Base-by-base conservation (phyloP, 352 stramenopile species). In the Blastocystis hominis region DNA sequence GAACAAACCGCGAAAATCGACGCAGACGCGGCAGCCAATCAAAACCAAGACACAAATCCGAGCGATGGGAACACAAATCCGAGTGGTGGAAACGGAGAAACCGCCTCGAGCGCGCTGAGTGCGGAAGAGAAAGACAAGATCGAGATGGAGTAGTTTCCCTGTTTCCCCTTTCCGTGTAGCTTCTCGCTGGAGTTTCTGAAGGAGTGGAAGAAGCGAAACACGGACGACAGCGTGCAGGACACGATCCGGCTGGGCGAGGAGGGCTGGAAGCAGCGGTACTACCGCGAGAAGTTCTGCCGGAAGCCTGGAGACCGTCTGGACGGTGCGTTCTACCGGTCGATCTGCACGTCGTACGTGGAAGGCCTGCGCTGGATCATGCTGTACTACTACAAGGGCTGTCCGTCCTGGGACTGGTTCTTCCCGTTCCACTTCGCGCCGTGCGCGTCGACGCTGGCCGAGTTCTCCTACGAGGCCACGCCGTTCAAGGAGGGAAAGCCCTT, bases 371-470 rank as follows among this genome's bases (percentile, higher is more conserved):
- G 97, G 97, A 96, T 99, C 13, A 98, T 99, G 94, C 94, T 94
- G 80, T 99, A 99, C 90, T 99, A 99, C 90, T 99, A 99, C 91
- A 89, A 92, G 55, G 97, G 97, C 0, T 95, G 94, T 76, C 92
- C 93, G 66, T 98, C 93, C 3, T 99, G 97, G 97, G 94, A 94
- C 38, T 99, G 96, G 96, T 99, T 96, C 89, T 99, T 97, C 89
- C 96, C 96, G 2, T 98, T 98, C 89, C 97, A 99, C 90, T 99
- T 99, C 89, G 95, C 96, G 7, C 97, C 96, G 1, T 98, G 99
- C 92, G 92, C 97, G 17, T 98, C 94, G 0, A 97, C 99, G 91
- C 91, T 99, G 54, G 95, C 88, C 87, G 75, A 53, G 30, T 46
- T 72, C 30, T 10, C 56, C 40, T 91, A 96, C 90, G 92, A 89